Evolutionary conservation across 306 rosid genomes (phyloP).

Genomic region (Crataegus laevigata): DNA sequence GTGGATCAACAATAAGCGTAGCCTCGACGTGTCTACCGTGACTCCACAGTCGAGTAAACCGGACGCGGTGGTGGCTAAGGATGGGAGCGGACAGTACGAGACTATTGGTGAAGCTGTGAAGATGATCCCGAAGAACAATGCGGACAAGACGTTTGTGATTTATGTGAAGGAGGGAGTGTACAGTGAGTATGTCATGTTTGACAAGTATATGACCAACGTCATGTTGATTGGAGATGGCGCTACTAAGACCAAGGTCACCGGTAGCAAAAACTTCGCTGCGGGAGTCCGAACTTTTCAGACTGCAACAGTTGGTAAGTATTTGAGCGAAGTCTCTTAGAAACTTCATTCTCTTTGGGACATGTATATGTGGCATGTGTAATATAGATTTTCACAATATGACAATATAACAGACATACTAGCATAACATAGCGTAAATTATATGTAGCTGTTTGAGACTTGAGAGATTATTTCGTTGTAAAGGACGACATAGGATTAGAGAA

Average conservation of each 20-base stretch:
- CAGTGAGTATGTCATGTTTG: constrained; percentile 24
- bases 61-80: constrained; percentile 53
- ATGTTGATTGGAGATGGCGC: constrained; percentile 72
- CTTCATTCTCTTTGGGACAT: too few relatives aligned
- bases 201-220: constrained; percentile 24
- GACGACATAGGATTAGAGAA: too few relatives aligned
- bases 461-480: too few relatives aligned
- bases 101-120: constrained; percentile 46
- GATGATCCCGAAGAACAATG: constrained; percentile 31
- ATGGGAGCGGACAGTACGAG: constrained; percentile 52
- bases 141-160: constrained; percentile 40
- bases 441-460: too few relatives aligned
- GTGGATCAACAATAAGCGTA: constrained; percentile 22
- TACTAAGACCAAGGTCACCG: constrained; percentile 45
- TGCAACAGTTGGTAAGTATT: constrained; percentile 50
- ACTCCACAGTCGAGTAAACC: constrained; percentile 7
- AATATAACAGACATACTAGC: too few relatives aligned
- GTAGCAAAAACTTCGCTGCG: constrained; percentile 25
- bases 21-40: constrained; percentile 20
- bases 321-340: neutral
- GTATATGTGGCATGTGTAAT: too few relatives aligned
- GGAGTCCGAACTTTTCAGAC: constrained; percentile 41
- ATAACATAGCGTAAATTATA: too few relatives aligned
- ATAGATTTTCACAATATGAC: too few relatives aligned
- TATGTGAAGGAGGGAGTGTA: constrained; percentile 60